These are phyloP conservation scores for Infundibulicybe gibba DNA, from an alignment of 768 basidiomycete genomes.

Conservation along the genomic window DNA sequence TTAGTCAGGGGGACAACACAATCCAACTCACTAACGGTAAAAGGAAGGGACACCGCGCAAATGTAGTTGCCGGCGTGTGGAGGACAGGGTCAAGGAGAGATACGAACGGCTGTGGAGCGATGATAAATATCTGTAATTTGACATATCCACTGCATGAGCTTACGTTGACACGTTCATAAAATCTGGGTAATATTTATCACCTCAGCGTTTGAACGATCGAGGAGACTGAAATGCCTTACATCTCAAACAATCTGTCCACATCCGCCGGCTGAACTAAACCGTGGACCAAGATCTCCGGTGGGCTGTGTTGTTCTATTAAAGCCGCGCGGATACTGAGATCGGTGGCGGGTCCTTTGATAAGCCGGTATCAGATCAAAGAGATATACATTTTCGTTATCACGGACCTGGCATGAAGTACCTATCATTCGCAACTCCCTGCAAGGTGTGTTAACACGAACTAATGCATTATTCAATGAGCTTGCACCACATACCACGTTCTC, in stretches of 20 bases:
- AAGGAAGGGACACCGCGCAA: constrained; percentile 87
- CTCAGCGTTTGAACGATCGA: constrained; percentile 1
- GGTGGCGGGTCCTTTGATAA: constrained; percentile 61
- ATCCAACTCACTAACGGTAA: constrained; percentile 70
- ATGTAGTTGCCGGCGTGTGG: constrained; percentile 77
- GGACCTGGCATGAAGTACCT: constrained; percentile 77
- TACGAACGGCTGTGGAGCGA: constrained; percentile 49
- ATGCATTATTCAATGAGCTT: not conserved
- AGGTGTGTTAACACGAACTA: constrained; percentile 8
- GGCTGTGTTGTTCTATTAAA: constrained; percentile 73
- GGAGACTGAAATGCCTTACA: constrained; percentile 41
- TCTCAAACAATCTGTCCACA: constrained; percentile 80
- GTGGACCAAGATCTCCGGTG: constrained; percentile 80
- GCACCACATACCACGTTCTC: constrained; percentile 54
- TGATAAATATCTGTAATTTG: not conserved
- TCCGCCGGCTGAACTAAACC: constrained; percentile 75
- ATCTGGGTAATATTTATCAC: constrained; percentile 37
- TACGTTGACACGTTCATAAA: constrained; percentile 69
- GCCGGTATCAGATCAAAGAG: too few relatives aligned
- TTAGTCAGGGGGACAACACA: not conserved
- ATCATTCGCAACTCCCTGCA: constrained; percentile 75
- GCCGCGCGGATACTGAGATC: constrained; percentile 66
- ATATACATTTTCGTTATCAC: not conserved
- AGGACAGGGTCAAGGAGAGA: constrained; percentile 78
- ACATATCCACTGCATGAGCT: constrained; percentile 15